Conservation (phyloP, 305 asterid genomes). For the Fraxinus platypoda region DNA sequence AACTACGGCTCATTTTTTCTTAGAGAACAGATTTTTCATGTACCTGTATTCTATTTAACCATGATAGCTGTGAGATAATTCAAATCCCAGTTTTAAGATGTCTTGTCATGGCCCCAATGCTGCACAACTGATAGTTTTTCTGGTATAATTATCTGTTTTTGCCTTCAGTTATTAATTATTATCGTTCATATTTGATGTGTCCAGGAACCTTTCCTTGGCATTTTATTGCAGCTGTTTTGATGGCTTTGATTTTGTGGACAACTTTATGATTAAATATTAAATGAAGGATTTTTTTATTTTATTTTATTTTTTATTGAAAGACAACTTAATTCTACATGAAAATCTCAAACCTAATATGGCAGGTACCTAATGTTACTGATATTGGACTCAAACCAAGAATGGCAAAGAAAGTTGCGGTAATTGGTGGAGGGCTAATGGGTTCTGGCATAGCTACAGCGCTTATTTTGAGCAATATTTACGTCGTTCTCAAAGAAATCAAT, state of each 20-base stretch:
- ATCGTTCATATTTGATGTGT: background rate
- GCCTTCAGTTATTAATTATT: background rate
- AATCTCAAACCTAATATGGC: slow-evolving; percentile 19
- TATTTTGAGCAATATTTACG: slow-evolving; percentile 55
- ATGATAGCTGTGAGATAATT: background rate
- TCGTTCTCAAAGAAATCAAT: slow-evolving; percentile 81
- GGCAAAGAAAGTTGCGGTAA: slow-evolving; percentile 75
- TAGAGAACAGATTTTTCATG: background rate
- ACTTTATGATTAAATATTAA: background rate
- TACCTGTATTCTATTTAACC: background rate
- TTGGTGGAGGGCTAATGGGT: slow-evolving; percentile 99
- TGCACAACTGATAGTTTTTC: background rate
- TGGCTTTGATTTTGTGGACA: background rate
- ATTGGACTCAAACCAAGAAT: slow-evolving; percentile 84
- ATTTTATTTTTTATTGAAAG: background rate
- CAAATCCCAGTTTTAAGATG: background rate
- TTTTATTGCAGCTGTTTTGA: background rate
- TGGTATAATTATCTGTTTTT: background rate
- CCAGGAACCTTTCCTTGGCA: background rate
- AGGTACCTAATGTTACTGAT: slow-evolving; percentile 89
- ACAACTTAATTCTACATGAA: slow-evolving; percentile 4
- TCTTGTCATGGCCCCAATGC: background rate
- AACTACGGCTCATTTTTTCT: background rate
- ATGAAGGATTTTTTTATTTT: background rate
- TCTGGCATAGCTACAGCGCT: slow-evolving; percentile 94